Evolutionary conservation across 1,139 yeast species (phyloP).

Genomic region (Pichia sp.): DNA sequence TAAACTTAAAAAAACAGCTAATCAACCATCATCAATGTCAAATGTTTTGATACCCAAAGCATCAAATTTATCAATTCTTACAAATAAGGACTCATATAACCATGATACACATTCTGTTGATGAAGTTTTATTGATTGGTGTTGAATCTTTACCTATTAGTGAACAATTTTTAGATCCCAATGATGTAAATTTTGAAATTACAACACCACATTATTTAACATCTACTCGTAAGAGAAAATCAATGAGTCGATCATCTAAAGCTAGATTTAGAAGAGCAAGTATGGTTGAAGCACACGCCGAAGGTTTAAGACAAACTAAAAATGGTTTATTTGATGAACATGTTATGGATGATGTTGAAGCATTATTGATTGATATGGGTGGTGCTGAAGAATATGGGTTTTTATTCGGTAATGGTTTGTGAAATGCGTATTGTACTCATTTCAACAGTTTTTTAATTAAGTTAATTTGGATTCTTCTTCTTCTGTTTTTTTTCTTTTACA

Average conservation of each 20-base stretch:
- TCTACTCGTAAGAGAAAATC: conserved; percentile 11
- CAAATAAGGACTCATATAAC: neutral
- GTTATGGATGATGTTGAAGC: conserved; percentile 67
- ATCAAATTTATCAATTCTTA: neutral
- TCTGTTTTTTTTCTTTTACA: too few relatives aligned
- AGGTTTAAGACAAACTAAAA: conserved; percentile 65
- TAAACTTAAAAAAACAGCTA: neutral
- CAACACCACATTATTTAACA: conserved; percentile 7
- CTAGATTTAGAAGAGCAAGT: conserved; percentile 46
- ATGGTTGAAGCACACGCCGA: conserved; percentile 70
- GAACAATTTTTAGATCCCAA: neutral
- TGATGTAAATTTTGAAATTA: conserved; percentile 9
- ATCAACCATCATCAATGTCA: conserved; percentile 1
- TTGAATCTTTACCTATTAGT: conserved; percentile 8
- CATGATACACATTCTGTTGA: conserved; percentile 8
- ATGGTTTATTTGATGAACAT: conserved; percentile 68
- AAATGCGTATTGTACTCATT: too few relatives aligned
- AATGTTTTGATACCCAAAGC: conserved; percentile 2
- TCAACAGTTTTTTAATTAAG: too few relatives aligned
- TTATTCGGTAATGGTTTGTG: conserved; percentile 21
- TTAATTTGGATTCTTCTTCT: too few relatives aligned
- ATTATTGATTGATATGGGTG: conserved; percentile 30
- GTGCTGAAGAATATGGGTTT: conserved; percentile 27
- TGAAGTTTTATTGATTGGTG: conserved; percentile 14
- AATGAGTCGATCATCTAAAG: conserved; percentile 17